A percentile compares a stretch with the other conserved stretches of the same genome.
Evolutionary conservation across 2,329 filamentous ascomycete genomes (phyloP).

Genomic region (Fusarium verrucosum): DNA sequence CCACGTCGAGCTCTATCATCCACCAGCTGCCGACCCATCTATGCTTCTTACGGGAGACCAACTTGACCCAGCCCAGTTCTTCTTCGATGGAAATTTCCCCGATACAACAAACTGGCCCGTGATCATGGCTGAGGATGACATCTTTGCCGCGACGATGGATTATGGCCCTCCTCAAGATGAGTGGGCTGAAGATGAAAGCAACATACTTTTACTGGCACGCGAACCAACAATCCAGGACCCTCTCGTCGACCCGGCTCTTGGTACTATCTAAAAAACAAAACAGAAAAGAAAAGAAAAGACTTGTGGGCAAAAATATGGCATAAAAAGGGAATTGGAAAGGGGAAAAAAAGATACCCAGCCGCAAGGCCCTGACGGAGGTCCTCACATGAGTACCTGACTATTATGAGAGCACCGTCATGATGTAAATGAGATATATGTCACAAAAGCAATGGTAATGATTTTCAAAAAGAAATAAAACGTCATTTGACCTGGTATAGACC

Average conservation of each 20-base stretch:
- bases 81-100: slow-evolving; percentile 35
- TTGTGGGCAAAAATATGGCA: slow-evolving; percentile 1
- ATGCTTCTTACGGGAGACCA: slow-evolving; percentile 39
- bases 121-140: slow-evolving; percentile 43
- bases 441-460: not conserved
- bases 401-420: slow-evolving; percentile 12
- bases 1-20: slow-evolving; percentile 53
- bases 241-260: slow-evolving; percentile 49
- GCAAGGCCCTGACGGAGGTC: slow-evolving; percentile 24
- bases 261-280: slow-evolving; percentile 8
- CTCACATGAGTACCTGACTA: not conserved
- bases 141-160: slow-evolving; percentile 50
- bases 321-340: slow-evolving; percentile 4
- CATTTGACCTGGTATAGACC: not conserved
- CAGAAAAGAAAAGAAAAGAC: not conserved
- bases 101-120: slow-evolving; percentile 40
- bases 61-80: slow-evolving; percentile 29
- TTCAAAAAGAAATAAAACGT: not conserved
- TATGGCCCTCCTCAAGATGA: slow-evolving; percentile 50
- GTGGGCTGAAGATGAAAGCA: slow-evolving; percentile 57
- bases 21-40: slow-evolving; percentile 29
- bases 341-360: slow-evolving; percentile 40
- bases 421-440: slow-evolving; percentile 18
- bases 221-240: slow-evolving; percentile 40
- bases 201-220: slow-evolving; percentile 53